Evolutionary conservation across 345 rosid genomes (phyloP).

Genomic region (Eucalyptus tenuipes): DNA sequence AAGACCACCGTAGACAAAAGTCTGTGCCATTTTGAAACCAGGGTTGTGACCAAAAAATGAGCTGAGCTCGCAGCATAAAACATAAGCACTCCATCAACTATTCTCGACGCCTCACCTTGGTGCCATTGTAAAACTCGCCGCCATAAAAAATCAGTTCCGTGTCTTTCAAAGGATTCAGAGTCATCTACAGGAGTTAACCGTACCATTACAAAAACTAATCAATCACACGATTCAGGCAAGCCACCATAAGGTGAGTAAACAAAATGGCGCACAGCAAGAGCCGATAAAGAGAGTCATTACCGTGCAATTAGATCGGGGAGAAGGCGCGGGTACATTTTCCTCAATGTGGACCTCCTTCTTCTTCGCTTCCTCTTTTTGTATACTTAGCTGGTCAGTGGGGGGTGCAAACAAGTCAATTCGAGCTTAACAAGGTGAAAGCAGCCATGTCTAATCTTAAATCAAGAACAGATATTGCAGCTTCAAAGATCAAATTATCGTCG

Average conservation of each 20-base stretch:
- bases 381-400: constrained; percentile 30
- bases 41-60: neutral
- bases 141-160: constrained; percentile 82
- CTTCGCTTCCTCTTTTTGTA: constrained; percentile 88
- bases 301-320: constrained; percentile 84
- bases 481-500: neutral
- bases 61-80: neutral
- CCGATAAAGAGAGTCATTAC: constrained; percentile 11
- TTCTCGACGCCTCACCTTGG: constrained; percentile 35
- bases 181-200: constrained; percentile 30
- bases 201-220: neutral
- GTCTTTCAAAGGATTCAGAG: constrained; percentile 71
- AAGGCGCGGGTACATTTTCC: constrained; percentile 83
- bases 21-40: constrained; percentile 31
- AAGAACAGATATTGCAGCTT: neutral
- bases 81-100: neutral
- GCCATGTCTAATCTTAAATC: neutral
- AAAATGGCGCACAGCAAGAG: neutral
- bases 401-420: neutral
- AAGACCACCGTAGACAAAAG: constrained; percentile 84
- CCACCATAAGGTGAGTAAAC: neutral
- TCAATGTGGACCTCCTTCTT: constrained; percentile 89
- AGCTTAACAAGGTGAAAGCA: neutral
- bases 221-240: neutral
- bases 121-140: constrained; percentile 91